Percentiles rank a stretch among this genome's conserved stretches.
phyloP scores from a whole-genome alignment of 192 early-diverging fungal genomes.

The Thamnidium elegans region DNA sequence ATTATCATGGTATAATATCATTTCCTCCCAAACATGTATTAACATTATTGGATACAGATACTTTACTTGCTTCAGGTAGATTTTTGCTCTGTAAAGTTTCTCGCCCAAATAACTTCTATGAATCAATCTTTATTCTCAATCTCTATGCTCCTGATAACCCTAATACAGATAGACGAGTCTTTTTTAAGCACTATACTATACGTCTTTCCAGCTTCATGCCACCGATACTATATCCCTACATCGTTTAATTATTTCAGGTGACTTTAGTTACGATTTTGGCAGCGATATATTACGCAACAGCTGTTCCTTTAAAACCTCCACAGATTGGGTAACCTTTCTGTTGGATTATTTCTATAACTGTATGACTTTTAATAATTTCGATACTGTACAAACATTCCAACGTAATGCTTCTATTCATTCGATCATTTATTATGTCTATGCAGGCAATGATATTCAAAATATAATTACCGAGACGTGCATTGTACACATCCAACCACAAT shows the following conservation, averaged over 20 bases:
- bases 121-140: not conserved
- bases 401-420: not conserved
- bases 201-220: not conserved
- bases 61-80: not conserved
- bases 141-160: not conserved
- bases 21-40: not conserved
- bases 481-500: no score
- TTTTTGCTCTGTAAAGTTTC: not conserved
- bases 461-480: not conserved
- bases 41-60: not conserved
- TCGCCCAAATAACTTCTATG: not conserved
- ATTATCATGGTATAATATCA: not conserved
- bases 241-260: not conserved
- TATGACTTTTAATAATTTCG: not conserved
- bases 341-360: not conserved
- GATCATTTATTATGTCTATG: not conserved
- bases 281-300: no score
- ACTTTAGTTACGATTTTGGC: not conserved
- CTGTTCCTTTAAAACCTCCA: not conserved
- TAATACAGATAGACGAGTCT: not conserved
- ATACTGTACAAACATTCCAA: not conserved
- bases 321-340: not conserved
- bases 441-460: not conserved
- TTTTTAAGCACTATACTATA: not conserved
- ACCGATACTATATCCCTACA: not conserved